phyloP scores from a whole-genome alignment of 208 protist genomes.

The Naegleria fowleri region DNA sequence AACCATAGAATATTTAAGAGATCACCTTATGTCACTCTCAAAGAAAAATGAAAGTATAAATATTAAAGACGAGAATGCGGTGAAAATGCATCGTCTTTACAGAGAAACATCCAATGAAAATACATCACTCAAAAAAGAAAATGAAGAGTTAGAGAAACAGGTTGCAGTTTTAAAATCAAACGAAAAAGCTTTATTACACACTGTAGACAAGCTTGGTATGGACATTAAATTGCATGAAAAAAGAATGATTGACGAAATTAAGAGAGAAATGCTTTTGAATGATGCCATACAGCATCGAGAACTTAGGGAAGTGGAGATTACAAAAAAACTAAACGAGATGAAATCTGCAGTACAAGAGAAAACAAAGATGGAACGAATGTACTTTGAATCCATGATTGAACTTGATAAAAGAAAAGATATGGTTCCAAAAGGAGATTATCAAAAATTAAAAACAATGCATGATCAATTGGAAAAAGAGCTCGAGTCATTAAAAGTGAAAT shows the following conservation, averaged over 20 bases:
- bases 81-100: background rate
- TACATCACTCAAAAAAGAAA: background rate
- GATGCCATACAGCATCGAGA: background rate
- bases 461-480: background rate
- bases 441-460: background rate
- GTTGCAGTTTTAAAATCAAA: background rate
- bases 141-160: background rate
- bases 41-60: background rate
- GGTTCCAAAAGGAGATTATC: background rate
- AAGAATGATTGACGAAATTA: background rate
- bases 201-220: background rate
- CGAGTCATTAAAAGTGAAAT: background rate
- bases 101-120: background rate
- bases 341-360: background rate
- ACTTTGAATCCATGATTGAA: background rate
- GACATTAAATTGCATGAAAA: background rate
- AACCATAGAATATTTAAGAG: background rate
- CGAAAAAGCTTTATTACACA: background rate
- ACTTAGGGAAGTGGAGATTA: background rate
- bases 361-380: background rate
- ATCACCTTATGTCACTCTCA: background rate
- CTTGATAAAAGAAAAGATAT: background rate
- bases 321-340: background rate
- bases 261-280: background rate
- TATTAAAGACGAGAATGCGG: background rate